Evolutionary conservation across 2,329 filamentous ascomycete species (phyloP).

Genomic region (Beauveria medogensis): DNA sequence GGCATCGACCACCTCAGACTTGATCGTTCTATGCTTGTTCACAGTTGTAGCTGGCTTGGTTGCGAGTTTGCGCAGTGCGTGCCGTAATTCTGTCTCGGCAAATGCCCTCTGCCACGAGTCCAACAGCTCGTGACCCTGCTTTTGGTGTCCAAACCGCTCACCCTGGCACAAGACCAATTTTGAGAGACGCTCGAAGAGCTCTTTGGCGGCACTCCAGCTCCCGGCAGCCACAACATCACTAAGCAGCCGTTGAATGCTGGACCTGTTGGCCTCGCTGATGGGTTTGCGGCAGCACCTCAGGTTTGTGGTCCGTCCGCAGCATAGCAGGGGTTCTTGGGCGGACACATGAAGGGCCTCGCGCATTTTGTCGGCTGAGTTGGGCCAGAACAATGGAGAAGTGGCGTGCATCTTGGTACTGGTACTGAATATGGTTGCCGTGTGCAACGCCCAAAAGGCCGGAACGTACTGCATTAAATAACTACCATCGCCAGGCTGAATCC

Average conservation of each 20-base stretch:
- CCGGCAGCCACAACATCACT: slow-evolving; percentile 9
- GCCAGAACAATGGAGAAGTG: neutral
- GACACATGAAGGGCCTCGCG: neutral
- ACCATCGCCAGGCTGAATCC: neutral
- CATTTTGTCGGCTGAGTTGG: neutral
- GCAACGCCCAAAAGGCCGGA: neutral
- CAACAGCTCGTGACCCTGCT: neutral
- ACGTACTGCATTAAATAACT: neutral
- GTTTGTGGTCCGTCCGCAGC: neutral
- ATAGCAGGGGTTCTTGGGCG: neutral
- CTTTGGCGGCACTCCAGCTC: slow-evolving; percentile 13
- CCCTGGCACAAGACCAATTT: slow-evolving; percentile 15
- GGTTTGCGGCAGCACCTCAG: neutral
- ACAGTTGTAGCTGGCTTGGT: neutral
- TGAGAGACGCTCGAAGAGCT: slow-evolving; percentile 13
- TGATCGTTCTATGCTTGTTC: neutral
- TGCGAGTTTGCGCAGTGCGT: neutral
- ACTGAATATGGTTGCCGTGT: neutral
- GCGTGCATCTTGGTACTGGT: neutral
- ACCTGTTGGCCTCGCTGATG: neutral
- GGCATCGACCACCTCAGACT: neutral
- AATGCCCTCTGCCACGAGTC: slow-evolving; percentile 14
- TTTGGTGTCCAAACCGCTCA: neutral
- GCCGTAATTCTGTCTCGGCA: neutral
- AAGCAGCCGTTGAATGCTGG: neutral